Conservation (phyloP, 1,139 yeast genomes). For the Saccharomyces hybrid region DNA sequence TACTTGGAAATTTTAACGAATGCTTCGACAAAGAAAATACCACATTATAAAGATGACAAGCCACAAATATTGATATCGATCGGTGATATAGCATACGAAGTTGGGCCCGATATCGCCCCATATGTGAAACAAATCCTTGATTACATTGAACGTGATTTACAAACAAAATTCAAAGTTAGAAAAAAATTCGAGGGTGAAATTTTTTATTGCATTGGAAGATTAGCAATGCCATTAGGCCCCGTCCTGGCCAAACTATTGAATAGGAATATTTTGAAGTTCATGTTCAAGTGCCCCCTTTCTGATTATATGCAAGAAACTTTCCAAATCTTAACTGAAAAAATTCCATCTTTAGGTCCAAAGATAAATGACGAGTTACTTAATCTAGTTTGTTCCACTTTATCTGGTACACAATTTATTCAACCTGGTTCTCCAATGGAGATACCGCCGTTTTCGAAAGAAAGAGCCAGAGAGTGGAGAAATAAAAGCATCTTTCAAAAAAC, state of each 20-base stretch:
- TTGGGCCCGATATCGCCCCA: slow-evolving; percentile 79
- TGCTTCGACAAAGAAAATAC: slow-evolving; percentile 16
- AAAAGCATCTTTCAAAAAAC: slow-evolving; percentile 60
- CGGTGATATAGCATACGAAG: slow-evolving; percentile 78
- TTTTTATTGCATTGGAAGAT: slow-evolving; percentile 79
- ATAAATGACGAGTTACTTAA: slow-evolving; percentile 68
- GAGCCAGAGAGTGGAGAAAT: slow-evolving; percentile 73
- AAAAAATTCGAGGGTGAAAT: slow-evolving; percentile 81
- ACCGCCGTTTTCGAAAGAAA: slow-evolving; percentile 48
- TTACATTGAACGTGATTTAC: slow-evolving; percentile 73
- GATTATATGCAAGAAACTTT: slow-evolving; percentile 72
- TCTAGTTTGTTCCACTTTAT: slow-evolving; percentile 62
- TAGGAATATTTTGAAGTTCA: slow-evolving; percentile 68
- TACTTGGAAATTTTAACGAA: slow-evolving; percentile 58
- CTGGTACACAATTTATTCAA: slow-evolving; percentile 74
- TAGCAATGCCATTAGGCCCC: slow-evolving; percentile 89
- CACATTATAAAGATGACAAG: slow-evolving; percentile 40
- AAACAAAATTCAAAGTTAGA: slow-evolving; percentile 56
- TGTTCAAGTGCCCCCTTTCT: slow-evolving; percentile 77
- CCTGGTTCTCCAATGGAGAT: slow-evolving; percentile 80
- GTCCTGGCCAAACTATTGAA: slow-evolving; percentile 85
- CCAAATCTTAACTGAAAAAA: slow-evolving; percentile 55
- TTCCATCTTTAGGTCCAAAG: slow-evolving; percentile 71
- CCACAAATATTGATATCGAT: slow-evolving; percentile 73
- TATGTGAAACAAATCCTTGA: slow-evolving; percentile 82